Evolutionary conservation across 78 protist species (phyloP).

Genomic region (slime mould (Dictyostelium discoideum)): dicty_2.7 NC_007090.3:3406001-3406500

Average conservation of each 20-base stretch:
- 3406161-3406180: conserved; percentile 7
- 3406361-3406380: background rate
- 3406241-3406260: background rate
- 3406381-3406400: background rate
- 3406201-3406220: conserved; percentile 25
- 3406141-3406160: background rate
- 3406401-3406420: background rate
- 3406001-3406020: background rate
- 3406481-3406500: background rate
- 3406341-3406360: background rate
- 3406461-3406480: background rate
- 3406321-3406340: background rate
- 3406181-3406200: background rate
- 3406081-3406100: background rate
- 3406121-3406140: background rate
- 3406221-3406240: background rate
- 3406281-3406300: background rate
- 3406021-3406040: background rate
- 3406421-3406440: background rate
- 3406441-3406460: background rate
- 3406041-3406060: background rate
- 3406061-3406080: conserved; percentile 5
- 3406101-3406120: background rate
- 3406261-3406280: background rate
- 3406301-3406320: background rate